Percentiles rank a stretch among this genome's conserved stretches.
phyloP scores from a whole-genome alignment of 306 rosid genomes.

The Vigna trinervia region DNA sequence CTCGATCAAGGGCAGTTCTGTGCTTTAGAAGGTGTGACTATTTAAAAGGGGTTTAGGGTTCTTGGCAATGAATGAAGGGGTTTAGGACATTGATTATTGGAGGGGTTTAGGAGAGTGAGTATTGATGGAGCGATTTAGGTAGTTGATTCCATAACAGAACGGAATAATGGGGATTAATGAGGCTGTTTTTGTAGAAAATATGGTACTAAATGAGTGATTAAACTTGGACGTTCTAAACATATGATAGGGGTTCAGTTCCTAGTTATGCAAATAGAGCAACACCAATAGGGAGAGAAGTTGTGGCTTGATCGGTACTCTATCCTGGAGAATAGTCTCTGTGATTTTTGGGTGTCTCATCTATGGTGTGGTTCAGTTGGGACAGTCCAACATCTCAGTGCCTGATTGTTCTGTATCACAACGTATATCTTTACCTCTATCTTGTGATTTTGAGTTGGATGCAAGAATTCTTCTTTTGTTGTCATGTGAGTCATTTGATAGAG shows the following conservation, averaged over 20 bases:
- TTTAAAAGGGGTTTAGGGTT: not conserved
- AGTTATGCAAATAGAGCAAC: too few species aligned
- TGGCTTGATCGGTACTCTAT: too few species aligned
- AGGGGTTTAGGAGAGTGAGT: too few species aligned
- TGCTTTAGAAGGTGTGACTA: not conserved
- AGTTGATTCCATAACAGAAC: not conserved
- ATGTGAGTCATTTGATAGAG: not conserved
- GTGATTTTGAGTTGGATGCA: not conserved
- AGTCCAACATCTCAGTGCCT: not conserved
- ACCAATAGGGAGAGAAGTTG: not conserved
- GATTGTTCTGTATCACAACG: not conserved
- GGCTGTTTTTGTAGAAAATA: not conserved
- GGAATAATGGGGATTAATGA: not conserved
- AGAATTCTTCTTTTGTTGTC: not conserved
- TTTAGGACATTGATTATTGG: not conserved
- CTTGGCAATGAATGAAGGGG: not conserved
- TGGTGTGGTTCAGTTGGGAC: not conserved
- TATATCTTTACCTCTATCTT: constrained; percentile 2
- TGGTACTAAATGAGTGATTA: not conserved
- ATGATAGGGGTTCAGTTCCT: not conserved
- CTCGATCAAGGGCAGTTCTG: not conserved
- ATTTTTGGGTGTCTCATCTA: not conserved
- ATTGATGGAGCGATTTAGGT: not conserved
- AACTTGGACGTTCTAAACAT: not conserved
- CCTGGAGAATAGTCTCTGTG: not conserved